These are phyloP conservation scores for Diaporthe longicolla DNA, from an alignment of 2,329 filamentous ascomycete species.

Conservation along the genomic window DNA sequence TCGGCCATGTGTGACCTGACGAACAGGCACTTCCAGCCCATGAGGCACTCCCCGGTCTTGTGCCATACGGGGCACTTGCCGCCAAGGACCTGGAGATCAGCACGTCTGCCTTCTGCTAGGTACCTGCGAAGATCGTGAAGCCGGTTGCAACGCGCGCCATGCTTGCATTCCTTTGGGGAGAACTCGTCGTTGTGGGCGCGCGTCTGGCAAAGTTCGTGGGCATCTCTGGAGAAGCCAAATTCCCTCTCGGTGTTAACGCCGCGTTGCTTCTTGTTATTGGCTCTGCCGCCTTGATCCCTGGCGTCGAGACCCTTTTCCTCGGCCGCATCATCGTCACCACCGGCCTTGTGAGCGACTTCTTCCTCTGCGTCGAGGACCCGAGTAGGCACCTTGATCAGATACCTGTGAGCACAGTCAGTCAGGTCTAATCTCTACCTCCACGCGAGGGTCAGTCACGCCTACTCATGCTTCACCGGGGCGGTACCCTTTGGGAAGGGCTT, in stretches of 20 bases:
- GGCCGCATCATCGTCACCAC: slow-evolving; percentile 63
- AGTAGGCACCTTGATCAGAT: slow-evolving; percentile 56
- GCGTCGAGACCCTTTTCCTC: slow-evolving; percentile 56
- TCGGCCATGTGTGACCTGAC: slow-evolving; percentile 89
- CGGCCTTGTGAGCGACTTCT: slow-evolving; percentile 39
- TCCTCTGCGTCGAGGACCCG: slow-evolving; percentile 45
- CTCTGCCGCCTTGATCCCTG: slow-evolving; percentile 48
- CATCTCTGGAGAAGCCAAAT: slow-evolving; percentile 86
- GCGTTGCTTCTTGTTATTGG: slow-evolving; percentile 64
- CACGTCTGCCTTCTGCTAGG: slow-evolving; percentile 83
- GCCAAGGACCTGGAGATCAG: slow-evolving; percentile 81
- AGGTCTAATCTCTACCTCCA: slow-evolving; percentile 24
- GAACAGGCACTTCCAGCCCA: slow-evolving; percentile 96
- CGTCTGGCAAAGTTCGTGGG: slow-evolving; percentile 82
- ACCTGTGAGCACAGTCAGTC: slow-evolving; percentile 52
- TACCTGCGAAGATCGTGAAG: slow-evolving; percentile 91
- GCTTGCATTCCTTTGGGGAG: slow-evolving; percentile 82
- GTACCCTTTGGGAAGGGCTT: slow-evolving; percentile 39
- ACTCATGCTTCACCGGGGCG: slow-evolving; percentile 82
- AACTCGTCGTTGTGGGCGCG: slow-evolving; percentile 82
- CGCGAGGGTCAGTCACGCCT: slow-evolving; percentile 50
- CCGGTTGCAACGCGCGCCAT: slow-evolving; percentile 84
- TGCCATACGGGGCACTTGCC: slow-evolving; percentile 88
- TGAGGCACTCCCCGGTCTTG: slow-evolving; percentile 79
- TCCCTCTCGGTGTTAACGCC: slow-evolving; percentile 88